Conservation (phyloP, 2,329 filamentous ascomycete species). For the Microdochium nivale region DNA sequence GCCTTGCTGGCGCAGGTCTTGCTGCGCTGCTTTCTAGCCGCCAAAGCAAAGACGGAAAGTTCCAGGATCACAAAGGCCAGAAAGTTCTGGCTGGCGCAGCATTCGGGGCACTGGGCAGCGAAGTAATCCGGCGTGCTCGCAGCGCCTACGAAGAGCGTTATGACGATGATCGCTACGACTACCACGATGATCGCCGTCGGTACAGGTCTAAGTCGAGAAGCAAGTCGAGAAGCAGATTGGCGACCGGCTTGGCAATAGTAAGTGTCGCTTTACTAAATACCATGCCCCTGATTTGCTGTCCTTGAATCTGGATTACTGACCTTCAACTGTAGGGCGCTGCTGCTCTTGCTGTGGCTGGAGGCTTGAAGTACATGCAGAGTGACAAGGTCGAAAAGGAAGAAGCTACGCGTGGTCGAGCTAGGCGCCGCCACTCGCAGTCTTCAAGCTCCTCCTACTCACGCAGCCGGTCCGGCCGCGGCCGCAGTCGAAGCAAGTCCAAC, state of each 20-base stretch:
- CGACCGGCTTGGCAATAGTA: slow-evolving; percentile 54
- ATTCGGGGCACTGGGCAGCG: slow-evolving; percentile 53
- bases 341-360: slow-evolving; percentile 55
- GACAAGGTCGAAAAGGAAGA: slow-evolving; percentile 54
- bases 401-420: slow-evolving; percentile 44
- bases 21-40: slow-evolving; percentile 50
- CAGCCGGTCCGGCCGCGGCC: slow-evolving; percentile 28
- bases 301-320: background rate
- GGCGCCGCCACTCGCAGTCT: slow-evolving; percentile 32
- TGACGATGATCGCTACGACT: slow-evolving; percentile 26
- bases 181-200: slow-evolving; percentile 25
- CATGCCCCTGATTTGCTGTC: background rate
- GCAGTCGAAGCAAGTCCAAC: slow-evolving; percentile 27
- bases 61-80: slow-evolving; percentile 42
- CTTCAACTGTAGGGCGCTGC: slow-evolving; percentile 32
- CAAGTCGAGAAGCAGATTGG: slow-evolving; percentile 34
- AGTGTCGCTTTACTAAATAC: slow-evolving; percentile 5
- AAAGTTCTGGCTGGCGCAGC: slow-evolving; percentile 55
- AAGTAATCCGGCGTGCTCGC: slow-evolving; percentile 49
- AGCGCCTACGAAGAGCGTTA: slow-evolving; percentile 51
- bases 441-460: slow-evolving; percentile 35
- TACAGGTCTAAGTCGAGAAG: slow-evolving; percentile 24
- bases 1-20: slow-evolving; percentile 53
- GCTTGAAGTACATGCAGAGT: slow-evolving; percentile 54
- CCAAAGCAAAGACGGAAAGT: slow-evolving; percentile 39